Evolutionary conservation across 306 rosid species (phyloP).

Genomic region (Rubus idaeus): DNA sequence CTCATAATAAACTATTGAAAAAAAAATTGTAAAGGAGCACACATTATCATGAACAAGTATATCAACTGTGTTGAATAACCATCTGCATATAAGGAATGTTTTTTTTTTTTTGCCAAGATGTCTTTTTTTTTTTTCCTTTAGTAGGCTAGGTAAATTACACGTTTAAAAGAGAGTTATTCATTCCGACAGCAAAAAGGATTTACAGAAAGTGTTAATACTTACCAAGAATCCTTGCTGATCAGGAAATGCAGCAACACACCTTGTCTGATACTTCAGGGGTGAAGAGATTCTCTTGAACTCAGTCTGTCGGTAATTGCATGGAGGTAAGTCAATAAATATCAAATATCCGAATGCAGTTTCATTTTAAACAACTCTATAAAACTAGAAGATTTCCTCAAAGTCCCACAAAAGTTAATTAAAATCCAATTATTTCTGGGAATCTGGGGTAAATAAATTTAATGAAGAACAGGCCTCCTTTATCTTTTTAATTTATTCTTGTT

Average conservation of each 20-base stretch:
- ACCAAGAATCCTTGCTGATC: slow-evolving; percentile 98
- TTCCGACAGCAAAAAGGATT: background rate
- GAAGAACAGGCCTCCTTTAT: background rate
- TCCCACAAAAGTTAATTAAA: background rate
- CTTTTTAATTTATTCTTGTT: background rate
- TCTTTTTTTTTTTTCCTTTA: background rate
- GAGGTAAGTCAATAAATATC: background rate
- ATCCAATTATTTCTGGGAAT: background rate
- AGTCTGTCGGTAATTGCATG: slow-evolving; percentile 44
- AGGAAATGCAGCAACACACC: slow-evolving; percentile 94
- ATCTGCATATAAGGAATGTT: background rate
- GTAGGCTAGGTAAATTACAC: background rate
- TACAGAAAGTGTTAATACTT: background rate
- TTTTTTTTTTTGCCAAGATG: too few relatives aligned
- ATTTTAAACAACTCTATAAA: background rate
- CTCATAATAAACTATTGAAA: background rate
- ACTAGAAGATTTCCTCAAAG: background rate
- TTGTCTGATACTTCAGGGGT: slow-evolving; percentile 89
- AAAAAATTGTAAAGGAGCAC: background rate
- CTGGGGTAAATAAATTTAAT: background rate
- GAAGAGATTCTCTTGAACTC: slow-evolving; percentile 80
- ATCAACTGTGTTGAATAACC: background rate
- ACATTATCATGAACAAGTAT: background rate
- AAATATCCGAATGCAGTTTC: background rate
- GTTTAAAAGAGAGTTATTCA: background rate